Base-by-base conservation (phyloP, 441 rosid genomes). In the Croton setiger region DNA sequence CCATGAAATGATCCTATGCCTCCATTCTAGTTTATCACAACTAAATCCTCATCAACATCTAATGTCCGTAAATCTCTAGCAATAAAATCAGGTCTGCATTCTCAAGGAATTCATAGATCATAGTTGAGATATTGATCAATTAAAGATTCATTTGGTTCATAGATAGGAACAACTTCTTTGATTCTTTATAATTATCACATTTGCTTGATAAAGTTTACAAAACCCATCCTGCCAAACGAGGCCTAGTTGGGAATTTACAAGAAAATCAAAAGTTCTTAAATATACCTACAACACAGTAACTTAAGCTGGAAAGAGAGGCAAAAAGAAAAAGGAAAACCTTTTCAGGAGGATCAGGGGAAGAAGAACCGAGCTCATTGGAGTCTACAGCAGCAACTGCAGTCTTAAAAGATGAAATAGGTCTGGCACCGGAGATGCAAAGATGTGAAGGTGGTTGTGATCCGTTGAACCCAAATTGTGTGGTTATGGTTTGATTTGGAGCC, bases 371-470 rank as follows among this genome's bases (percentile, higher is more conserved):
- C 37, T 84, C 76, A 67, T 65, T 77, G 54, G 86, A 82, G 63
- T 77, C 78, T 4, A 83, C 66, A 23, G 86, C 81, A 8, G 82
- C 76, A 18, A 84, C 86, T 14, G 87, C 74, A 5, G 82, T 81
- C 75, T 66, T 84, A 47, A 82, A 79, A 61, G 91, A 75, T 20
- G 83, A 56, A 48, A 68, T 23, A 45, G 73, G 49, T 58, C 57
- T 43, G 62, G 75, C 56, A 4, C 47, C 49, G 7, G 53, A n/a
- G 13, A 62, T 51, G 17, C 64, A 66, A 12, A 44, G 62, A 41
- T 15, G 33, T 4, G 64, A n/a, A 15, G 66, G 74, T 14, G 27
- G 20, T 21, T 45, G 66, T 11, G 63, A 64, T 64, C 60, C 73
- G 31, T 59, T 69, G 59, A 60, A 74, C 13, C 54, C 54, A 60